Conservation (phyloP, 768 basidiomycete genomes). For the Tricholoma saponaceum region DNA sequence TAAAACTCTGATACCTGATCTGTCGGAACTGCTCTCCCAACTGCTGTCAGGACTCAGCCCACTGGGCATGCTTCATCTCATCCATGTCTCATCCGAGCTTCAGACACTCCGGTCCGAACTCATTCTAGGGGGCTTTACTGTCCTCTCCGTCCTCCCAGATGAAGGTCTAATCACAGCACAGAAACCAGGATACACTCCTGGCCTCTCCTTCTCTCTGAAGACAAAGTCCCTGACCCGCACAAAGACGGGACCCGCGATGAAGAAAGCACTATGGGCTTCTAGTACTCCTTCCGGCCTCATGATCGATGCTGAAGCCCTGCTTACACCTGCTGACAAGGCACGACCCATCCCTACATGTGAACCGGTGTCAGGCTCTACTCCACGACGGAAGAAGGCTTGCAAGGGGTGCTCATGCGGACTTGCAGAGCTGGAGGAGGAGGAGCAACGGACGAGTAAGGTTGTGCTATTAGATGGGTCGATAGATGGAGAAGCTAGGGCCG, state of each 20-base stretch:
- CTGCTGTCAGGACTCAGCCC: slow-evolving; percentile 59
- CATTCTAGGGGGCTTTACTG: slow-evolving; percentile 59
- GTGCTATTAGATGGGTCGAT: slow-evolving; percentile 66
- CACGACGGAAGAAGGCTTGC: slow-evolving; percentile 88
- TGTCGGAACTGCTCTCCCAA: slow-evolving; percentile 54
- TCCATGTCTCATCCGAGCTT: slow-evolving; percentile 44
- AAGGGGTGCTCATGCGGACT: slow-evolving; percentile 97
- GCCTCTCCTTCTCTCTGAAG: slow-evolving; percentile 41
- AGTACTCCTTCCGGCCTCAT: slow-evolving; percentile 63
- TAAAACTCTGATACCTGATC: slow-evolving; percentile 44
- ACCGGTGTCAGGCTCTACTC: slow-evolving; percentile 46
- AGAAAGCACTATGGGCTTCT: slow-evolving; percentile 87
- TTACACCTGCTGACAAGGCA: slow-evolving; percentile 78
- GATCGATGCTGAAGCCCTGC: slow-evolving; percentile 79
- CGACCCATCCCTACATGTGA: slow-evolving; percentile 79
- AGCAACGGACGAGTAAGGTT: slow-evolving; percentile 54
- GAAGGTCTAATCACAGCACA: slow-evolving; percentile 58
- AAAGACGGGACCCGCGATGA: slow-evolving; percentile 62
- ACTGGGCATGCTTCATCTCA: slow-evolving; percentile 65
- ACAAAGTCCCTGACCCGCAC: slow-evolving; percentile 41
- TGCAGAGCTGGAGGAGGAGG: slow-evolving; percentile 87
- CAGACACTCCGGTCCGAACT: slow-evolving; percentile 53
- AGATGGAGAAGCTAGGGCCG: slow-evolving; percentile 54
- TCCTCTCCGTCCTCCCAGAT: slow-evolving; percentile 40
- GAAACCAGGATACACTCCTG: slow-evolving; percentile 52